Evolutionary conservation across 1,139 yeast genomes (phyloP), one percentile per base, ranked within the genome.

Genomic region (Yamadazyma dendronema): DNA sequence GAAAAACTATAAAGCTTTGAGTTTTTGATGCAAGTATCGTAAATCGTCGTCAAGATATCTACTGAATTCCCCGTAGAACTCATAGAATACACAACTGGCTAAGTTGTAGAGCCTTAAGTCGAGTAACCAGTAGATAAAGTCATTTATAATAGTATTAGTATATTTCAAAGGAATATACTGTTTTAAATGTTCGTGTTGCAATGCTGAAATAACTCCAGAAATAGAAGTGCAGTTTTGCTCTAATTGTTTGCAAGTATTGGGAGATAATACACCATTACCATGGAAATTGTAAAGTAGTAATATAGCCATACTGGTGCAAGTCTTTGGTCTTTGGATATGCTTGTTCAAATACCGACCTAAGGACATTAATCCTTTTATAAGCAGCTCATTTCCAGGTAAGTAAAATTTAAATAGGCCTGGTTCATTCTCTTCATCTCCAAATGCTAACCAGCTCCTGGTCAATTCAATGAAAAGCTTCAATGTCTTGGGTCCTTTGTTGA

Each of bases 391-490:
- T 3, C 71, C 71, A 2, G 56, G 52, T 21, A 54, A 52, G 12
- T 59, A 45, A 2, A 65, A 54, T 42, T 63, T 63, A 45, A 54
- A 67, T 4, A 66, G 52, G 42, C 52, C 42, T 14, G 42, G 43
- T 4, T 33, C n/a, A n/a, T n/a, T n/a, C n/a, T n/a, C 16, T 5
- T 50, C 52, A 11, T 33, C 28, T 2, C 48, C 44, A 34, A 60
- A 56, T 0, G 61, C 50, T 2, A 67, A 40, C 74, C 74, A 68
- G 0, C 43, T 32, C 45, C 1, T 55, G 33, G n/a, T 35, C 22
- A 17, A 36, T 4, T 30, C 17, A 7, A 28, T 4, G n/a, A 31
- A 23, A 3, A 30, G 22, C 5, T 13, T n/a, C 17, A 23, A 34
- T 8, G 30, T 27, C 2, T 10, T 4, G n/a, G 27, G 17, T 9